Conservation (phyloP, 2,329 filamentous ascomycete genomes). For the Apiospora pterosperma region DNA sequence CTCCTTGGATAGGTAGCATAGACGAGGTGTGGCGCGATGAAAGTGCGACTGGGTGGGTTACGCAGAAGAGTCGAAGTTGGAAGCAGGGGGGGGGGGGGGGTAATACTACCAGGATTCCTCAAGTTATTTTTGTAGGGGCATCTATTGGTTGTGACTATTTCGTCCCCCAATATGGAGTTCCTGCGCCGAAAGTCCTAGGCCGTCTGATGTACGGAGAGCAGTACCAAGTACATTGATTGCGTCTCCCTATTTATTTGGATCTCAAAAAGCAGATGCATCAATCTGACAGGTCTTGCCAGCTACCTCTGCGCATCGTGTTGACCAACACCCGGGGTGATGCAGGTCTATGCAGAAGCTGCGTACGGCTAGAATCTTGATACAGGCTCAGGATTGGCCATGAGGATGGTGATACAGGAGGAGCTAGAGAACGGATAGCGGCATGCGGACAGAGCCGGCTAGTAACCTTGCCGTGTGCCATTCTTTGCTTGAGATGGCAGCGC, state of each 20-base stretch:
- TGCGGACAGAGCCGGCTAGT: background rate
- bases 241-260: background rate
- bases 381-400: background rate
- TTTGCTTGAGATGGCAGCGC: background rate
- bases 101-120: background rate
- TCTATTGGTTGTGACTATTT: background rate
- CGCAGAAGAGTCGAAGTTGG: background rate
- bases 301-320: background rate
- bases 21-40: conserved; percentile 1
- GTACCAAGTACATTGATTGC: background rate
- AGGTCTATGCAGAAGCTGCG: background rate
- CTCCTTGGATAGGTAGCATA: background rate
- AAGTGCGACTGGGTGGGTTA: background rate
- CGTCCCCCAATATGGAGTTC: background rate
- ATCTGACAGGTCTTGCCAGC: background rate
- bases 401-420: background rate
- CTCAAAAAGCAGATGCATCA: background rate
- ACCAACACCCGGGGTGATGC: background rate
- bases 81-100: background rate
- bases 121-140: conserved; percentile 3
- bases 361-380: background rate
- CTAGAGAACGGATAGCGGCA: conserved; percentile 5
- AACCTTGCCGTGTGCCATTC: background rate
- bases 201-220: background rate
- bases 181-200: background rate